Evolutionary conservation across 805 yeast species (phyloP), one percentile per base, ranked within the genome.

Genomic region (Myxozyma kluyveri): DNA sequence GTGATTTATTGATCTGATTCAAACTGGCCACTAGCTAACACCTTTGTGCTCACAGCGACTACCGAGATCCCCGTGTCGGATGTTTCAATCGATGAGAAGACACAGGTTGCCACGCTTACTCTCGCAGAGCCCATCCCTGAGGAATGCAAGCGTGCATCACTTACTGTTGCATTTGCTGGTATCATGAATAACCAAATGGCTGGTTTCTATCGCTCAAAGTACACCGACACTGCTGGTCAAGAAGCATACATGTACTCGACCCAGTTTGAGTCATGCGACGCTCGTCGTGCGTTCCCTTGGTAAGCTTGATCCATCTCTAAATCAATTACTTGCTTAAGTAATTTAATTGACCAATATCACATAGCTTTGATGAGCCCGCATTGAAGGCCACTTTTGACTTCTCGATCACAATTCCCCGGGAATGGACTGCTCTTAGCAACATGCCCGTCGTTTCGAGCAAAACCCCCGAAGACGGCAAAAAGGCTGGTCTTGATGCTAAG

Each of bases 221-320:
- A 61, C 42, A 47, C 50, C 26, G 76, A 74, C 50, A 75, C 75
- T 57, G 75, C 76, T 54, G 75, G 83, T 57, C 86, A 88, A 21
- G 81, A 81, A 36, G 83, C 82, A 64, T 83, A 83, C 67, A 75
- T 86, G 77, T 87, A 88, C 40, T 83, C 90, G 42, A 85, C 95
- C 41, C 95, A 86, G 70, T 83, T 86, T 80, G 95, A 86, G 71
- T 83, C 95, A 22, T 84, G 91, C 19, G 93, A 86, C 65, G 87
- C 91, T 61, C 81, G 95, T 63, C 78, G 88, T 63, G 93, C 93
- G 7, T 86, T 86, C 76, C 95, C 95, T 31, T 85, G 86, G 59
- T 54, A 39, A 19, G 52, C 47, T 33, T 7, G n/a, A 39, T 6
- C 9, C 17, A 19, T 10, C 39, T 36, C 21, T 18, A 3, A 19